A percentile compares a stretch with the other conserved stretches of the same genome.
Evolutionary conservation across 495 filamentous ascomycete genomes (phyloP).

Genomic region (Baudoinia panamericana): DNA sequence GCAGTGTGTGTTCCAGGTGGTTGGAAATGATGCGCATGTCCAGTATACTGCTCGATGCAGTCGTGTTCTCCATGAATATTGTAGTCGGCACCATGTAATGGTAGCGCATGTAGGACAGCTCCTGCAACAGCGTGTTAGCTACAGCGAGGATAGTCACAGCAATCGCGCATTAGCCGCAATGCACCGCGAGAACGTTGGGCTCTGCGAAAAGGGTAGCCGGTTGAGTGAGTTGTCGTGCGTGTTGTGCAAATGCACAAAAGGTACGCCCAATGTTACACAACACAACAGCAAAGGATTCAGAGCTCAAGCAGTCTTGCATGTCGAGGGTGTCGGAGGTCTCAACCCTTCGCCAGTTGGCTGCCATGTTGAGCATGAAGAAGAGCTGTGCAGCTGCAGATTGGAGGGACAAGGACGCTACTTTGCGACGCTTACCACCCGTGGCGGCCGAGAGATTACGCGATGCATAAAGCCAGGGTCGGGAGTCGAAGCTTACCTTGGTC

Average conservation of each 20-base stretch:
- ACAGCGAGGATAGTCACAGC: neutral
- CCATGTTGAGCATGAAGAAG: too few relatives aligned
- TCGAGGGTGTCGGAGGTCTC: too few relatives aligned
- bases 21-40: constrained; percentile 26
- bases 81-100: constrained; percentile 25
- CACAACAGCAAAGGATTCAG: too few relatives aligned
- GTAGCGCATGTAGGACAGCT: constrained; percentile 23
- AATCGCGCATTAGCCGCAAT: neutral
- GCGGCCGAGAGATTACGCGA: neutral
- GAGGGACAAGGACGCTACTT: too few relatives aligned
- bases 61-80: constrained; percentile 26
- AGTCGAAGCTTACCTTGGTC: constrained; percentile 16
- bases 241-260: too few relatives aligned
- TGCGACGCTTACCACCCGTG: constrained; percentile 2
- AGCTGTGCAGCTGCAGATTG: too few relatives aligned
- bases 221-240: too few relatives aligned
- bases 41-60: constrained; percentile 24
- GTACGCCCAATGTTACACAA: constrained; percentile 13
- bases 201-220: too few relatives aligned
- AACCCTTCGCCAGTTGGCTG: too few relatives aligned
- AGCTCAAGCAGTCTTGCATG: too few relatives aligned
- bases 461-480: constrained; percentile 4
- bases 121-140: constrained; percentile 11
- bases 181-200: constrained; percentile 6
- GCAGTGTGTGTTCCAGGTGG: constrained; percentile 19